Evolutionary conservation across 75 land plant species (phyloP).

Genomic region (Larix kaempferi): DNA sequence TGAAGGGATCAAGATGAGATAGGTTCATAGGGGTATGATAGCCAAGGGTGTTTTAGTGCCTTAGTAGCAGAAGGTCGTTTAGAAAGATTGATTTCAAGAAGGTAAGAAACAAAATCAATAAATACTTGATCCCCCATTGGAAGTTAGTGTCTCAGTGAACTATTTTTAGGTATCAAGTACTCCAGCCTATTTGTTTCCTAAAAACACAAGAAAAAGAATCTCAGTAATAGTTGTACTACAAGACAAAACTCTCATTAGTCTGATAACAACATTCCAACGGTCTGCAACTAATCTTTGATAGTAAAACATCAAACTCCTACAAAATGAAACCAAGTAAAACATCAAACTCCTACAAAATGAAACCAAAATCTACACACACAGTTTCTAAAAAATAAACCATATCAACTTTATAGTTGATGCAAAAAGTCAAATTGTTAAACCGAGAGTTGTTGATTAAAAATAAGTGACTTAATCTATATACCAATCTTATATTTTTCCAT

Average conservation of each 20-base stretch:
- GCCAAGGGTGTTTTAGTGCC: conserved; percentile 94
- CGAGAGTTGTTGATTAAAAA: too few species aligned
- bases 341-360: not conserved
- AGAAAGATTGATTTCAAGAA: conserved; percentile 81
- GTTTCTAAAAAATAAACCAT: not conserved
- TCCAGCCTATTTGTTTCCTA: conserved; percentile 93
- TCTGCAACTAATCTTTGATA: not conserved
- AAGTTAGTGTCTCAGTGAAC: conserved; percentile 82
- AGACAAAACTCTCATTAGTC: too few species aligned
- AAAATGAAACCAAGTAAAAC: too few species aligned
- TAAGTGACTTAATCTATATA: too few species aligned
- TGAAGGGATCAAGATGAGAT: conserved; percentile 68
- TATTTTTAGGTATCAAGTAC: conserved; percentile 93
- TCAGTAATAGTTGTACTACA: not conserved
- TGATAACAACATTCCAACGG: not conserved
- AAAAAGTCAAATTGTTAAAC: too few species aligned
- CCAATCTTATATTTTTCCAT: too few species aligned
- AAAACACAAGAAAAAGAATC: conserved; percentile 1
- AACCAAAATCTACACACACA: not conserved
- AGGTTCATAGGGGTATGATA: conserved; percentile 97
- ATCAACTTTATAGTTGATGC: too few species aligned
- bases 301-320: too few species aligned
- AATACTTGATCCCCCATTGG: conserved; percentile 99
- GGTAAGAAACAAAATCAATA: conserved; percentile 83
- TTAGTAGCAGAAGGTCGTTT: conserved; percentile 87